phyloP scores from a whole-genome alignment of 208 protist genomes.

The Leishmania arabica region DNA sequence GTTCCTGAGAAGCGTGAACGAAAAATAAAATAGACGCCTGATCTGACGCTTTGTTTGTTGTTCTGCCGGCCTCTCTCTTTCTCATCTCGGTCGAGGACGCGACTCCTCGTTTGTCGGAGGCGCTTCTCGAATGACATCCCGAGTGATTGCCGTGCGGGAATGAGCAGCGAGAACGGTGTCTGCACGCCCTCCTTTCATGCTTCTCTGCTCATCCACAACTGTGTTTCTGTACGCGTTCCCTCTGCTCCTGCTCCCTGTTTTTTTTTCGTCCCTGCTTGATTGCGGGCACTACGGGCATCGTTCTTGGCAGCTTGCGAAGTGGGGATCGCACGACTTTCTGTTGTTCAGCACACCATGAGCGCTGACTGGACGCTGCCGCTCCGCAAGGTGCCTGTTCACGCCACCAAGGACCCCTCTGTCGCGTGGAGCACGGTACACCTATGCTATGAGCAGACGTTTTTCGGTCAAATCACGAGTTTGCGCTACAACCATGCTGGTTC shows the following conservation, averaged over 20 bases:
- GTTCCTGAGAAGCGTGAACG: neutral
- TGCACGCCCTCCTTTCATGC: neutral
- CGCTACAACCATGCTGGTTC: slow-evolving; percentile 66
- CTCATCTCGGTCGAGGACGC: neutral
- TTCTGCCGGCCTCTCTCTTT: neutral
- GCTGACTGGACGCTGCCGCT: slow-evolving; percentile 72
- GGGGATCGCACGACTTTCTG: neutral
- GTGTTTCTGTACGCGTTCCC: neutral
- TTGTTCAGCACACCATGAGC: slow-evolving; percentile 24
- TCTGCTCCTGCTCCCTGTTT: neutral
- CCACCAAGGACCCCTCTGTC: slow-evolving; percentile 55
- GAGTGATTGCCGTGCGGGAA: neutral
- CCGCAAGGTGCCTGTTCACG: slow-evolving; percentile 47
- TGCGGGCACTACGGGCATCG: neutral
- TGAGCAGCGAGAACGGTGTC: neutral
- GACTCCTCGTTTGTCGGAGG: neutral
- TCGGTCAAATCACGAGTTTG: slow-evolving; percentile 75
- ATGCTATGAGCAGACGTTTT: slow-evolving; percentile 89
- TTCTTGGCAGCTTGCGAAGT: neutral
- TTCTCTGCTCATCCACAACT: neutral
- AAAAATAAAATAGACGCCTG: neutral
- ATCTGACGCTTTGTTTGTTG: neutral
- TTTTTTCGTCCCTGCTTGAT: neutral
- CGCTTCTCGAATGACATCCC: neutral
- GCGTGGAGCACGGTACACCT: slow-evolving; percentile 78